A percentile compares a stretch with the other conserved stretches of the same genome.
These are phyloP conservation scores for Trametes hirsuta DNA, from an alignment of 1,284 basidiomycete genomes.

Conservation along the genomic window DNA sequence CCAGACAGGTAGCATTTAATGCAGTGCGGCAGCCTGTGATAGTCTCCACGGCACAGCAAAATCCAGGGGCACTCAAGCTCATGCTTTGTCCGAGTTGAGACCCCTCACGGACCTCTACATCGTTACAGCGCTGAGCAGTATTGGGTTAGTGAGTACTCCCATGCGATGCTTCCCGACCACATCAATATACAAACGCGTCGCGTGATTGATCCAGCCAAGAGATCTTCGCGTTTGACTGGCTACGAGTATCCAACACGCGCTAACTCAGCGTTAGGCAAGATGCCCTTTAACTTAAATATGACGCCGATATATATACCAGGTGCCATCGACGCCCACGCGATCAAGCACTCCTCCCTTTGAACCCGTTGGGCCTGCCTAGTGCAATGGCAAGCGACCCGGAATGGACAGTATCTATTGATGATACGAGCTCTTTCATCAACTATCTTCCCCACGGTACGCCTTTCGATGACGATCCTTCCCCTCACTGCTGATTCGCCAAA, in stretches of 20 bases:
- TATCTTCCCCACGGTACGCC: constrained; percentile 29
- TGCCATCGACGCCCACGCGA: too few relatives aligned
- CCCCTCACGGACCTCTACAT: too few relatives aligned
- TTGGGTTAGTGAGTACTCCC: background rate
- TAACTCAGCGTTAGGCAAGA: background rate
- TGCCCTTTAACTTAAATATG: background rate
- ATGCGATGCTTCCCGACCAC: background rate
- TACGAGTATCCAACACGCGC: background rate
- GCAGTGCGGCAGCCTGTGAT: too few relatives aligned
- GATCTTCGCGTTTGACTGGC: too few relatives aligned
- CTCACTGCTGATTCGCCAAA: background rate
- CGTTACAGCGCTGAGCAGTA: too few relatives aligned
- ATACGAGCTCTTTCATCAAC: constrained; percentile 28
- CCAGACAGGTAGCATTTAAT: too few relatives aligned
- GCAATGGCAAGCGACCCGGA: background rate
- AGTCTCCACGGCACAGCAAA: too few relatives aligned
- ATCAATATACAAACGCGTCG: background rate
- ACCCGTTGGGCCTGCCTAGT: background rate
- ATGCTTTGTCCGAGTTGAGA: too few relatives aligned
- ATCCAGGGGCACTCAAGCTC: too few relatives aligned
- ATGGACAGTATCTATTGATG: constrained; percentile 31
- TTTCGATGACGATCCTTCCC: background rate
- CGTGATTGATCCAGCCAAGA: background rate
- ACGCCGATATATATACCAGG: background rate
- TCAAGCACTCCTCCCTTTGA: background rate